Evolutionary conservation across 2,329 filamentous ascomycete species (phyloP).

Genomic region (Tolypocladium album): DNA sequence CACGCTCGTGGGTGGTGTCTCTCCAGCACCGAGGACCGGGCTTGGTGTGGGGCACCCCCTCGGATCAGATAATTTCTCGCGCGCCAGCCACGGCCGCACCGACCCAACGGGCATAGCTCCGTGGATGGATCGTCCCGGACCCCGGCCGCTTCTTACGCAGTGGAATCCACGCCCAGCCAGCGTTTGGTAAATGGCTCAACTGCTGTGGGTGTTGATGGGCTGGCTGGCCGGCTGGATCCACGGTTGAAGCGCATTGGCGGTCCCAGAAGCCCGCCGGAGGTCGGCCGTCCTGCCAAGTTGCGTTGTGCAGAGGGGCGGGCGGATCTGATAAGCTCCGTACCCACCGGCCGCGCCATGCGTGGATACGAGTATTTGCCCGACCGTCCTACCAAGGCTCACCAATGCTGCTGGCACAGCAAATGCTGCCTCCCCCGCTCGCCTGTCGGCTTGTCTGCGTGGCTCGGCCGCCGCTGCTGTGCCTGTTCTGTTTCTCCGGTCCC

Average conservation of each 20-base stretch:
- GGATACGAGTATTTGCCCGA: neutral
- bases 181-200: neutral
- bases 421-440: neutral
- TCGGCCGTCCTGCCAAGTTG: too few relatives aligned
- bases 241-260: neutral
- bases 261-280: neutral
- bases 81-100: neutral
- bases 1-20: neutral
- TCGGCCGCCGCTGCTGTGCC: neutral
- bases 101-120: neutral
- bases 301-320: neutral
- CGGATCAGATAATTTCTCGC: conserved; percentile 26
- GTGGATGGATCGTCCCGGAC: neutral
- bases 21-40: neutral
- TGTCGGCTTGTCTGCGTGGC: too few relatives aligned
- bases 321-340: conserved; percentile 2
- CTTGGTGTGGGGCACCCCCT: conserved; percentile 3
- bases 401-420: neutral
- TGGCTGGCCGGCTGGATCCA: neutral
- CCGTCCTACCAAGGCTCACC: too few relatives aligned
- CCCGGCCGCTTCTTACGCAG: neutral
- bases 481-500: neutral
- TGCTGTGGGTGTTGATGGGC: neutral
- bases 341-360: neutral
- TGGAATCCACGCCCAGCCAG: neutral